Conservation (phyloP, 176 grass and related monocot species). For the Cenchrus fungigraminus region DNA sequence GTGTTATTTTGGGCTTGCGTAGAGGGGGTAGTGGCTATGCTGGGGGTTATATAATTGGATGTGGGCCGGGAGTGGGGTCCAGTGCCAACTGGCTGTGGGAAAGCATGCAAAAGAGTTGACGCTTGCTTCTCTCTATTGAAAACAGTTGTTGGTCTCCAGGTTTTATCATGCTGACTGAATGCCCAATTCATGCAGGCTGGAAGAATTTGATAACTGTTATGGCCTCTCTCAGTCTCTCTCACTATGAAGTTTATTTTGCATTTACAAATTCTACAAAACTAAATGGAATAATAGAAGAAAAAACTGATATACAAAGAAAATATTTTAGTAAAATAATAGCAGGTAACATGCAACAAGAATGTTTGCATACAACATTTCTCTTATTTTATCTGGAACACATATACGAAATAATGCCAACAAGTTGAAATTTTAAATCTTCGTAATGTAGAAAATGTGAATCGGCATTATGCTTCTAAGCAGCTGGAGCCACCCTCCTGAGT, state of each 20-base stretch:
- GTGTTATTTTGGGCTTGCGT: constrained; percentile 44
- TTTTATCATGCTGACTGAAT: constrained; percentile 32
- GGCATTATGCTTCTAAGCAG: too few relatives aligned
- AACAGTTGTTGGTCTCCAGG: constrained; percentile 15
- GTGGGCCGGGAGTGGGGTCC: constrained; percentile 29
- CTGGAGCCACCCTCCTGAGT: too few relatives aligned
- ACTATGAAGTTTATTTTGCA: not conserved
- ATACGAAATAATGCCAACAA: not conserved
- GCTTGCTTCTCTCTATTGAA: constrained; percentile 39
- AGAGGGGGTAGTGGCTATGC: constrained; percentile 30
- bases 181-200: constrained; percentile 20
- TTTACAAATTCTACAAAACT: not conserved
- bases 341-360: not conserved
- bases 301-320: not conserved
- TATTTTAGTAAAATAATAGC: not conserved
- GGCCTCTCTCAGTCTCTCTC: not conserved
- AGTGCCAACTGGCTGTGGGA: constrained; percentile 39
- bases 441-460: too few relatives aligned
- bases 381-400: not conserved
- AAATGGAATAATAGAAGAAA: not conserved
- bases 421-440: too few relatives aligned
- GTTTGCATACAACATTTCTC: too few relatives aligned
- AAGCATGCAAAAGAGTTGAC: constrained; percentile 61
- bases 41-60: constrained; percentile 39
- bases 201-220: not conserved